Conservation (phyloP, 202 grass and related monocot genomes). For the Carex sylvatica region DNA sequence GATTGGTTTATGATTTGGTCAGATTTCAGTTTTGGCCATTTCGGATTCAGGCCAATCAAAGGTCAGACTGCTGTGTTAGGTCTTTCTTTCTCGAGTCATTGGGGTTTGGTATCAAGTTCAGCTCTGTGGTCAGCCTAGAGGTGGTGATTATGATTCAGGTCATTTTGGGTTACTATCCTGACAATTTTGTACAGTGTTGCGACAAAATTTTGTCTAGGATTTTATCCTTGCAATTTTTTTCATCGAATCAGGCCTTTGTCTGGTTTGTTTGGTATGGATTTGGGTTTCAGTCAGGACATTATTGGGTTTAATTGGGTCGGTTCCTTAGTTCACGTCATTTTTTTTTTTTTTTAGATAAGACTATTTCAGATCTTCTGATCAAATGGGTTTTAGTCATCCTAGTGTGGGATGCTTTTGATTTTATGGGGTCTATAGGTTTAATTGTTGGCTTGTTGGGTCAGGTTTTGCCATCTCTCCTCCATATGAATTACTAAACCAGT, state of each 20-base stretch:
- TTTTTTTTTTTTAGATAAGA: too few species aligned
- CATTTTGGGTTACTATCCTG: background rate
- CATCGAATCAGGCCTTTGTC: background rate
- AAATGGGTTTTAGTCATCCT: background rate
- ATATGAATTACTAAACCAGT: background rate
- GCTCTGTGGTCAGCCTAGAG: background rate
- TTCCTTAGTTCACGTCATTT: background rate
- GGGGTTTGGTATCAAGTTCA: background rate
- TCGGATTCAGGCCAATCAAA: background rate
- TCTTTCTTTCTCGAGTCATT: background rate
- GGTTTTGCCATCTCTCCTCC: background rate
- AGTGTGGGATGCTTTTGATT: background rate
- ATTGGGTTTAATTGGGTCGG: background rate
- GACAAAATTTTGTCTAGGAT: background rate
- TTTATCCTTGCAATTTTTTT: background rate
- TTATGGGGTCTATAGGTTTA: background rate
- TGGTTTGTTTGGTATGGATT: background rate
- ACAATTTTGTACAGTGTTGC: background rate
- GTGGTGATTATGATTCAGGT: background rate
- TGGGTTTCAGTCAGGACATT: background rate
- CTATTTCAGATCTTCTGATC: background rate
- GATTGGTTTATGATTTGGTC: background rate
- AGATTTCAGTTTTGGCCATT: background rate
- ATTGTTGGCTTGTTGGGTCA: background rate
- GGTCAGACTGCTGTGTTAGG: background rate